Evolutionary conservation across 352 stramenopile genomes (phyloP), one percentile per base, ranked within the genome.

Genomic region (Phytophthora chlamydospora): DNA sequence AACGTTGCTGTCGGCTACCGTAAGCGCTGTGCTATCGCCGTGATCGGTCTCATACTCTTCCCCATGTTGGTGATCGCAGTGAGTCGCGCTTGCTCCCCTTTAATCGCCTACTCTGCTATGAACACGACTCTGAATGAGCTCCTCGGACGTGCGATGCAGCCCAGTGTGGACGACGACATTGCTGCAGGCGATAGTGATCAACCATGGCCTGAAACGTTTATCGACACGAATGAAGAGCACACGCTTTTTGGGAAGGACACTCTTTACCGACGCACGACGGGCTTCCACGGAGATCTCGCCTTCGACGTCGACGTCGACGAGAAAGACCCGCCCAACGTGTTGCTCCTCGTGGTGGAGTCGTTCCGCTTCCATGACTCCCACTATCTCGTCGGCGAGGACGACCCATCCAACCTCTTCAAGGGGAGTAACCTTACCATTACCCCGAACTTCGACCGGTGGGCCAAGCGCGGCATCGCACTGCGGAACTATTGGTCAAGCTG

Each of bases 401-500:
- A 70, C 21, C 56, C 56, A 21, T 24, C 63, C 11, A 77, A 83
- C 50, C 24, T 86, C 4, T 64, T 57, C 45, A 58, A 64, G 17
- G 56, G 46, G 0, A 57, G 38, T 16, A 64, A 64, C 19, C 21
- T 44, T 40, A 74, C 68, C 0, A 54, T 83, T 5, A 78, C 68
- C 1, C 73, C 71, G 1, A 59, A 76, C 11, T 84, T 84, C 17
- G 72, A 87, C 33, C 57, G 57, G 32, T 87, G 71, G 66, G 69
- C 77, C 2, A 69, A 76, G 39, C 69, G 73, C 3, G 67, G 67
- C 19, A 56, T 87, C 12, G 77, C 72, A 3, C 79, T 87, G 24
- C 61, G 50, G 14, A 87, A 84, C 31, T 66, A 81, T 24, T 87
- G 77, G 75, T 87, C 77, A 2, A 84, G 72, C 27, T 84, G 66